Percentiles rank a stretch among this genome's conserved stretches.
These are phyloP conservation scores for Penicillium sp. DNA, from an alignment of 2,329 filamentous ascomycete genomes.

Conservation along the genomic window DNA sequence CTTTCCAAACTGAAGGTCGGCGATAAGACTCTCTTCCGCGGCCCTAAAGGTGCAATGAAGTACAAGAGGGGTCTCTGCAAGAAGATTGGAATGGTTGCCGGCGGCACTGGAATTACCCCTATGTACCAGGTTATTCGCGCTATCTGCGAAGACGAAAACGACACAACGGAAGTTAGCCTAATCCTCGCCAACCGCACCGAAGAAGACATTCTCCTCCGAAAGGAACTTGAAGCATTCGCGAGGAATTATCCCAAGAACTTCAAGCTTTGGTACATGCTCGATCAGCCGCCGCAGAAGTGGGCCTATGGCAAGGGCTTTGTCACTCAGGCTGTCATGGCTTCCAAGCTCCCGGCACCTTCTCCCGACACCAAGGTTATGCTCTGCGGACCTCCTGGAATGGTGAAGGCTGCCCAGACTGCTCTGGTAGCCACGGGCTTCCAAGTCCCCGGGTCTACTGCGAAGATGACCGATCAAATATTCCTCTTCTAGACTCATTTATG, in stretches of 20 bases:
- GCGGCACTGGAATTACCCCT: background rate
- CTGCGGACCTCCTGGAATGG: background rate
- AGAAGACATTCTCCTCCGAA: background rate
- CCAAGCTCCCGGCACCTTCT: background rate
- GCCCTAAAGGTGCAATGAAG: background rate
- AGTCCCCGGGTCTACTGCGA: background rate
- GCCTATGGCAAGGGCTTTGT: background rate
- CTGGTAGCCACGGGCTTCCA: background rate
- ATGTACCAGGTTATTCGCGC: background rate
- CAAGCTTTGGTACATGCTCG: background rate
- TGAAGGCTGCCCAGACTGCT: background rate
- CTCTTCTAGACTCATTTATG: background rate
- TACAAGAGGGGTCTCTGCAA: background rate
- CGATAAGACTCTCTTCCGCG: background rate
- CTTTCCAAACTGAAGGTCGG: background rate
- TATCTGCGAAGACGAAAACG: background rate
- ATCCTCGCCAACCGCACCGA: background rate
- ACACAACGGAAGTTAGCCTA: background rate
- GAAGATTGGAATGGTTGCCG: background rate
- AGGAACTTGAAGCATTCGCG: background rate
- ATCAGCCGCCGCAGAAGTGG: background rate
- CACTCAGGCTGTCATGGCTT: background rate
- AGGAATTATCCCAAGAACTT: background rate
- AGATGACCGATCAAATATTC: background rate
- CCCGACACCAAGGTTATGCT: background rate